A percentile compares a stretch with the other conserved stretches of the same genome.
Conservation (phyloP, 2,329 filamentous ascomycete genomes). For the Coleophoma cylindrospora region DNA sequence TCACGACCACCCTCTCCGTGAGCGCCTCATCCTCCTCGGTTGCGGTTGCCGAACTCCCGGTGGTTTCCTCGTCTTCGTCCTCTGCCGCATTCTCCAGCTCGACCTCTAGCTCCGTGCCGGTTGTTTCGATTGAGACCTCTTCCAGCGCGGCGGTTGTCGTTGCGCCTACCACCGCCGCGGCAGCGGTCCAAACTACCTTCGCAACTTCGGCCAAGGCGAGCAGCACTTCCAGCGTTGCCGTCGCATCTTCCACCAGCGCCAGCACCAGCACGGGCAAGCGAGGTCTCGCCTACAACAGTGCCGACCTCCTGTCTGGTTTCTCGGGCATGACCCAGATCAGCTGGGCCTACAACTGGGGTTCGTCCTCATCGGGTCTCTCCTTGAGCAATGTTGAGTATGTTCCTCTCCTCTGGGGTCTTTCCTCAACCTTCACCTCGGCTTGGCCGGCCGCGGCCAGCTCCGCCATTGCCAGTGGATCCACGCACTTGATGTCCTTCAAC, state of each 20-base stretch:
- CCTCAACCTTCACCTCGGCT: constrained; percentile 33
- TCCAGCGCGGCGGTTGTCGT: not conserved
- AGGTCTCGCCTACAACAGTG: constrained; percentile 64
- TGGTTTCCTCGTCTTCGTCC: not conserved
- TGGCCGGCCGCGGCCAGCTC: constrained; percentile 47
- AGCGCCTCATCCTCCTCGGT: not conserved
- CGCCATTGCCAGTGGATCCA: constrained; percentile 49
- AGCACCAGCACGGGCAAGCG: constrained; percentile 41
- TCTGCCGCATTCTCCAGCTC: not conserved
- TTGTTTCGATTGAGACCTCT: not conserved
- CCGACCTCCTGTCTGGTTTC: constrained; percentile 46
- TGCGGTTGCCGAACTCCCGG: not conserved
- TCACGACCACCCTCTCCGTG: constrained; percentile 4
- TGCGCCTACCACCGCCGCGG: not conserved
- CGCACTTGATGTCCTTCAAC: constrained; percentile 63
- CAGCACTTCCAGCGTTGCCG: not conserved
- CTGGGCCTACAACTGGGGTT: constrained; percentile 69
- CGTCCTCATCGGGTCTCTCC: constrained; percentile 29
- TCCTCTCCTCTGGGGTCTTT: constrained; percentile 61
- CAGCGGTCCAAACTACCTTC: not conserved
- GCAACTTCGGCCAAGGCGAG: not conserved
- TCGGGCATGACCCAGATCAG: constrained; percentile 35
- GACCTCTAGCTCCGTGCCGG: not conserved
- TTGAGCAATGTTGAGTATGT: constrained; percentile 50
- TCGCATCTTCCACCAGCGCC: too few species aligned